Evolutionary conservation across 495 filamentous ascomycete species (phyloP).

Genomic region (Niebla homalea): DNA sequence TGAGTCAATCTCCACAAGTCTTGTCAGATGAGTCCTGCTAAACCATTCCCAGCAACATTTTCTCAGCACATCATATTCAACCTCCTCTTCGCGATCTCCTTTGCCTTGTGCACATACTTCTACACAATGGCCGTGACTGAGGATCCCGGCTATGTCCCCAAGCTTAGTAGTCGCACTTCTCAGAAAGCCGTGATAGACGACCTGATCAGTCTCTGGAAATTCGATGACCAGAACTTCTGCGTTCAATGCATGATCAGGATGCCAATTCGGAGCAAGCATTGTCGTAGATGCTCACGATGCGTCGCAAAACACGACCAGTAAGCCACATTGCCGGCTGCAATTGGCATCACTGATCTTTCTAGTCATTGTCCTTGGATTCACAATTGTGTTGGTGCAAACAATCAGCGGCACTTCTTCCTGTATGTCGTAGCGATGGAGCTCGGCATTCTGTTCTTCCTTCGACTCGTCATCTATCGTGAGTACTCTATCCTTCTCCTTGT

Average conservation of each 20-base stretch:
- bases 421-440: slow-evolving; percentile 68
- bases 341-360: slow-evolving; percentile 27
- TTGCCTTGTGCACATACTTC: slow-evolving; percentile 62
- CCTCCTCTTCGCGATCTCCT: slow-evolving; percentile 52
- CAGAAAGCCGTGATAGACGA: slow-evolving; percentile 81
- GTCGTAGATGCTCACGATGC: slow-evolving; percentile 76
- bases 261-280: slow-evolving; percentile 90
- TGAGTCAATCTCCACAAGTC: slow-evolving; percentile 25
- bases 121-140: slow-evolving; percentile 71
- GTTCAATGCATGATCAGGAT: slow-evolving; percentile 84
- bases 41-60: slow-evolving; percentile 44
- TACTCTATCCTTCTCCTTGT: slow-evolving; percentile 4
- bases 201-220: slow-evolving; percentile 69
- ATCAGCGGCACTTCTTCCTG: slow-evolving; percentile 86
- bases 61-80: slow-evolving; percentile 55
- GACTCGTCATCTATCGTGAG: slow-evolving; percentile 42
- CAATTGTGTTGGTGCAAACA: slow-evolving; percentile 90
- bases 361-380: slow-evolving; percentile 98
- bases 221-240: slow-evolving; percentile 90
- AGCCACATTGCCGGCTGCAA: slow-evolving; percentile 21
- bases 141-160: slow-evolving; percentile 92
- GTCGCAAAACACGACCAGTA: slow-evolving; percentile 96
- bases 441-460: slow-evolving; percentile 53
- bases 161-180: slow-evolving; percentile 70
- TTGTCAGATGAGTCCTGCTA: slow-evolving; percentile 10